Base-by-base conservation (phyloP, 1,284 basidiomycete species). In the Cutaneotrichosporon arboriforme region DNA sequence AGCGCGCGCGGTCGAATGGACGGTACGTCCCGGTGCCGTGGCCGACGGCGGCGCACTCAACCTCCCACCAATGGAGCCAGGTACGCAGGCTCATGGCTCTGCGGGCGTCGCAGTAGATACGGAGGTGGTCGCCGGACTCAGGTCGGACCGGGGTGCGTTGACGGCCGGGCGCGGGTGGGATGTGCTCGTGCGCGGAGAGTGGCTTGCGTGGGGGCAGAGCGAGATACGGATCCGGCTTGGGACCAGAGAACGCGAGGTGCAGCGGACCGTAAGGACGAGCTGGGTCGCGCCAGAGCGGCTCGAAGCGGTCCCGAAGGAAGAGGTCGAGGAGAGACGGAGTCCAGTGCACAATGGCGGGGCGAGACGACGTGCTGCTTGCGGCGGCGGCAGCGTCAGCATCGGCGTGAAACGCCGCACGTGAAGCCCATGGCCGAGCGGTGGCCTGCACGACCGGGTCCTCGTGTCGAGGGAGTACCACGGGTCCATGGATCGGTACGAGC, bases 51-150 rank as follows among this genome's bases (percentile, higher is more conserved):
- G 47, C 31, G 35, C 22, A 10, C 8, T 37, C 54, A 0, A 49
- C 42, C 17, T 55, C 41, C 47, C 51, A 56, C 42, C 50, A 56
- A 41, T 66, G 51, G 9, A 73, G 55, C 65, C 68, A 68, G 1
- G 59, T 66, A n/a, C 71, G 60, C 2, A 73, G 49, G 5, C 49
- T 47, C 41, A 73, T 51, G 1, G 67, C 66, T 22, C 54, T 42
- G n/a, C 49, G 52, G 3, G 61, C 60, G 48, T 69, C 62, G 53
- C 59, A 61, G 58, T 69, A 71, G 12, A 73, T 46, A 23, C 69
- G 54, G 8, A 73, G 50, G 54, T 73, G 70, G 57, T 72, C 70
- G 15, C 69, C 69, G 1, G 52, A 51, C 53, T 73, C 71, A 8
- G 59, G 52, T 23, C 64, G 54, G 15, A 40, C 45, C 3, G 55